Conservation (phyloP, 2,329 filamentous ascomycete species). For the Penicillium sp. region DNA sequence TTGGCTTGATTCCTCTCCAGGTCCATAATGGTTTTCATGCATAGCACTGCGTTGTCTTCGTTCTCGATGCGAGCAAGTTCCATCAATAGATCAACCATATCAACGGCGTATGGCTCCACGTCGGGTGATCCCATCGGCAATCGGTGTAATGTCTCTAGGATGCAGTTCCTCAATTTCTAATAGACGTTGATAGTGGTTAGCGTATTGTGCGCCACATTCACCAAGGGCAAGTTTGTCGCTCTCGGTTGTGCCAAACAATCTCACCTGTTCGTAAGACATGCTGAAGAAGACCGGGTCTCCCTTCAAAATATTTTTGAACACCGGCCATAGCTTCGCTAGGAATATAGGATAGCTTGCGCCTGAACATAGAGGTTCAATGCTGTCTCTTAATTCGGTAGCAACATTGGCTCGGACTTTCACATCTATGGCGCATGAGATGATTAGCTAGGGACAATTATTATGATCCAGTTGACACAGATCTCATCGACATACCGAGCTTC, state of each 20-base stretch:
- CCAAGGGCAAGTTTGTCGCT: not conserved
- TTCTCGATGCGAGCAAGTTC: conserved; percentile 86
- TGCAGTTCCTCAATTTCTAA: conserved; percentile 84
- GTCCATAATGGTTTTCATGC: conserved; percentile 97
- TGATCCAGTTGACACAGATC: not conserved
- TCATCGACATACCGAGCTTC: conserved; percentile 44
- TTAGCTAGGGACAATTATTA: not conserved
- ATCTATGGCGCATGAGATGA: conserved; percentile 54
- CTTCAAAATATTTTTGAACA: conserved; percentile 81
- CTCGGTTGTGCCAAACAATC: conserved; percentile 24
- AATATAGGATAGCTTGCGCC: conserved; percentile 76
- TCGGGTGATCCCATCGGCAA: conserved; percentile 74
- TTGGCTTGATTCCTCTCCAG: conserved; percentile 91
- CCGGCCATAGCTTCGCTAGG: conserved; percentile 81
- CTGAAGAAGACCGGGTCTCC: conserved; percentile 89
- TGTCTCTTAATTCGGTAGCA: conserved; percentile 84
- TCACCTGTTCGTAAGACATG: conserved; percentile 82
- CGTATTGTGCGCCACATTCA: not conserved
- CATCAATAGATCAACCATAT: conserved; percentile 89
- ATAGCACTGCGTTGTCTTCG: conserved; percentile 97
- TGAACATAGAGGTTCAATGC: conserved; percentile 78
- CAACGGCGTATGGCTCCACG: conserved; percentile 82
- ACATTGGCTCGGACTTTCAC: conserved; percentile 76
- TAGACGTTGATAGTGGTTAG: conserved; percentile 8
- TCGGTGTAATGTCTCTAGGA: conserved; percentile 91